Percentiles rank a stretch among this genome's conserved stretches.
Evolutionary conservation across 495 filamentous ascomycete species (phyloP).

Genomic region (Daldinia caldariorum): DNA sequence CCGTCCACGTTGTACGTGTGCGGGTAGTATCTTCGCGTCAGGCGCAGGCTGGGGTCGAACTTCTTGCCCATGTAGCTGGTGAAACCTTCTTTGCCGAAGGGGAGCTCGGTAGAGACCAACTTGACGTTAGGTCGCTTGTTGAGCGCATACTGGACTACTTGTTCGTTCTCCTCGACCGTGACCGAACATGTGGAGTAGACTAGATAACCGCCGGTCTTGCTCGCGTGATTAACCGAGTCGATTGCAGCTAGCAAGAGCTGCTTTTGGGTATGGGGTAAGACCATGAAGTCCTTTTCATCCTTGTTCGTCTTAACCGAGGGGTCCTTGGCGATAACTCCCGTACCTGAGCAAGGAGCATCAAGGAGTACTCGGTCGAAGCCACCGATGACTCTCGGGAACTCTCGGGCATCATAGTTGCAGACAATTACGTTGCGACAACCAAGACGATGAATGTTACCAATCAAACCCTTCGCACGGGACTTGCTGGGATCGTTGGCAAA

Average conservation of each 20-base stretch:
- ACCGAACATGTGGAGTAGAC: conserved; percentile 90
- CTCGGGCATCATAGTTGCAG: conserved; percentile 90
- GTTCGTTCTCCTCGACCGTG: conserved; percentile 92
- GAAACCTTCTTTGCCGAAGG: conserved; percentile 94
- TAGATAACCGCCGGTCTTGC: conserved; percentile 89
- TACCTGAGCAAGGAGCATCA: conserved; percentile 58
- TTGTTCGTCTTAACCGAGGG: conserved; percentile 97
- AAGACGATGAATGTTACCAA: conserved; percentile 96
- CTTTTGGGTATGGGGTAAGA: conserved; percentile 91
- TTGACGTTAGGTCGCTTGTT: conserved; percentile 90
- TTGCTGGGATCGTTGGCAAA: conserved; percentile 98
- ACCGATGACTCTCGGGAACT: conserved; percentile 92
- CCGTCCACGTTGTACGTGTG: conserved; percentile 97
- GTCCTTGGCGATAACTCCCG: conserved; percentile 93
- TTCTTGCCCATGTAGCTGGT: conserved; percentile 85
- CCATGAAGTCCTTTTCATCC: conserved; percentile 90
- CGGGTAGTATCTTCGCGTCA: conserved; percentile 90
- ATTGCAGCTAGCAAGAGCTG: conserved; percentile 93
- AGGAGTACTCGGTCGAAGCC: conserved; percentile 76
- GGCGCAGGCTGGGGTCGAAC: conserved; percentile 84
- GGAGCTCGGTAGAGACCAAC: conserved; percentile 89
- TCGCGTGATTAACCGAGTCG: conserved; percentile 87
- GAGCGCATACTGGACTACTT: conserved; percentile 92
- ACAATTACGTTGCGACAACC: conserved; percentile 94
- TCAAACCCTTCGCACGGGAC: conserved; percentile 90